Percentiles rank a stretch among this genome's conserved stretches.
These are phyloP conservation scores for Medicago ruthenica DNA, from an alignment of 306 rosid genomes.

Conservation along the genomic window DNA sequence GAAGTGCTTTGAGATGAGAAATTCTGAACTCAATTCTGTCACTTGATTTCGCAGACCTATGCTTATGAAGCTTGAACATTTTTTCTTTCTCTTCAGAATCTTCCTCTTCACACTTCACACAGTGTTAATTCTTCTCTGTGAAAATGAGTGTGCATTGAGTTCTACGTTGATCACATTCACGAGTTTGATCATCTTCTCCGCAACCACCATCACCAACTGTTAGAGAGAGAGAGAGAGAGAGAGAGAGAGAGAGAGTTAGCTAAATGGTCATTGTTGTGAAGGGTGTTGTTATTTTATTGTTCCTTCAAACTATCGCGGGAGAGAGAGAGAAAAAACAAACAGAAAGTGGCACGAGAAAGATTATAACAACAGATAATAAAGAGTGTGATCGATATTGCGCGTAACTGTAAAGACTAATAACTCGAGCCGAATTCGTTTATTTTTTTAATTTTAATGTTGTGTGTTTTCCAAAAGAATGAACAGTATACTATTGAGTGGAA, in stretches of 20 bases:
- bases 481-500: background rate
- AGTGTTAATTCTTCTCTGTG: background rate
- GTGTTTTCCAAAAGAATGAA: background rate
- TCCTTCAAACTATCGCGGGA: slow-evolving; percentile 48
- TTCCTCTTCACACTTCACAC: background rate
- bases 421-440: too few relatives aligned
- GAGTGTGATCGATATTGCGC: too few relatives aligned
- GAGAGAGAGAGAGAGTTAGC: slow-evolving; percentile 61
- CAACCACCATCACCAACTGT: slow-evolving; percentile 67
- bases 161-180: slow-evolving; percentile 36
- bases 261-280: slow-evolving; percentile 74
- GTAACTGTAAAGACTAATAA: too few relatives aligned
- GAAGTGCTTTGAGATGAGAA: slow-evolving; percentile 62
- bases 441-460: too few relatives aligned
- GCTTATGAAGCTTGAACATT: slow-evolving; percentile 85
- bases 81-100: slow-evolving; percentile 28
- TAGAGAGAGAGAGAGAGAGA: slow-evolving; percentile 45
- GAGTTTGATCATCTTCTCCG: slow-evolving; percentile 44
- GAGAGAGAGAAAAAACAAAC: slow-evolving; percentile 8
- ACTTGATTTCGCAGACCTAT: slow-evolving; percentile 61
- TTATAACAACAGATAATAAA: background rate
- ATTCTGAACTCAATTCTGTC: slow-evolving; percentile 60
- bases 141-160: background rate
- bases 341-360: slow-evolving; percentile 12
- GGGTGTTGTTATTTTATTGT: slow-evolving; percentile 62